These are phyloP conservation scores for Rhizophora mangle DNA, from an alignment of 345 rosid genomes.

Conservation along the genomic window DNA sequence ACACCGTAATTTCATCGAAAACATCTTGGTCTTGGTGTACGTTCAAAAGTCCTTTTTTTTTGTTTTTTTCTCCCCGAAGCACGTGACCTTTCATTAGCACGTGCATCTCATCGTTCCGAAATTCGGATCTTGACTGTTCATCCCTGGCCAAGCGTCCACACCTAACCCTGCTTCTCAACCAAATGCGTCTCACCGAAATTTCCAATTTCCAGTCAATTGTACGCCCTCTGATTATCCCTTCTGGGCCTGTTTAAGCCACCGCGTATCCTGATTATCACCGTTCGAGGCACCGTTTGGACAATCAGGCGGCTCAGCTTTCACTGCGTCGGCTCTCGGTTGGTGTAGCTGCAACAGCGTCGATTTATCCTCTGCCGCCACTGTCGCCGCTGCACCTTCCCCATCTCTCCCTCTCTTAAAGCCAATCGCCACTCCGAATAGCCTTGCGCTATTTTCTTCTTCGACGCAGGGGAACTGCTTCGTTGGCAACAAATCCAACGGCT, in stretches of 20 bases:
- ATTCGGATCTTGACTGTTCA: not conserved
- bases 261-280: not conserved
- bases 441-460: slow-evolving; percentile 7
- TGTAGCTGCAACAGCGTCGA: not conserved
- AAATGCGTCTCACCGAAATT: too few species aligned
- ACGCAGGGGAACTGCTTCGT: slow-evolving; percentile 2
- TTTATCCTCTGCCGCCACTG: not conserved
- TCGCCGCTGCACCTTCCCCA: not conserved
- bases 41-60: not conserved
- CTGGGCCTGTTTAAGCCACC: not conserved
- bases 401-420: slow-evolving; percentile 23
- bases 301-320: slow-evolving; percentile 17
- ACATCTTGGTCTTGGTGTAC: not conserved
- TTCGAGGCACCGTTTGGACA: not conserved
- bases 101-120: slow-evolving; percentile 8
- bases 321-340: slow-evolving; percentile 5
- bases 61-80: not conserved
- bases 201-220: not conserved
- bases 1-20: too few species aligned
- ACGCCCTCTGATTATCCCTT: not conserved
- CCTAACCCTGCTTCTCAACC: too few species aligned
- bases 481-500: slow-evolving; percentile 16
- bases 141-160: too few species aligned
- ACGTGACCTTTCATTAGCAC: slow-evolving; percentile 22
- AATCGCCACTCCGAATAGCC: slow-evolving; percentile 23